A percentile compares a stretch with the other conserved stretches of the same genome.
Evolutionary conservation across 176 grass and related monocot genomes (phyloP).

Genomic region (Bolboschoenus planiculmis): DNA sequence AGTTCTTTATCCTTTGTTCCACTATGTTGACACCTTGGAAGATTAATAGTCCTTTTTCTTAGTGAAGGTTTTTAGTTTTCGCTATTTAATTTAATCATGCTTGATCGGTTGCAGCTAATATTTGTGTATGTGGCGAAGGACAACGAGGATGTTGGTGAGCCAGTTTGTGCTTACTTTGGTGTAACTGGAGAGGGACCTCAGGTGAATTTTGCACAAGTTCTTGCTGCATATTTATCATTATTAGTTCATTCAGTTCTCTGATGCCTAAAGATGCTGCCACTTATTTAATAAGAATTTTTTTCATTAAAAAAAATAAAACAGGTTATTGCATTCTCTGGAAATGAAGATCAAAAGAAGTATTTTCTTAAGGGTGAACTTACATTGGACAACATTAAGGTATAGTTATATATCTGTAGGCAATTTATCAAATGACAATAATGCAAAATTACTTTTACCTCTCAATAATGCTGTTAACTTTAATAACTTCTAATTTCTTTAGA

Average conservation of each 20-base stretch:
- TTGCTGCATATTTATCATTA: background rate
- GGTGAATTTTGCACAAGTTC: constrained; percentile 22
- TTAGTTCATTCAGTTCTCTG: background rate
- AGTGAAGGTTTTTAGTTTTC: background rate
- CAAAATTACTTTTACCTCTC: background rate
- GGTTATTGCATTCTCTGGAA: constrained; percentile 90
- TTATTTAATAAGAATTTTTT: background rate
- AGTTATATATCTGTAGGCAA: background rate
- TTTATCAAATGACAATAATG: background rate
- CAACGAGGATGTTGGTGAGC: constrained; percentile 71
- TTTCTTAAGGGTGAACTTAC: constrained; percentile 57
- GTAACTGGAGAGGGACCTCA: constrained; percentile 60
- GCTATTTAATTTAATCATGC: background rate
- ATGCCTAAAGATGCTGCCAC: background rate
- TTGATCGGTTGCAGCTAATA: constrained; percentile 48
- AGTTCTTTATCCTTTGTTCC: background rate
- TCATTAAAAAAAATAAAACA: constrained; percentile 22
- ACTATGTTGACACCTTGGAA: background rate
- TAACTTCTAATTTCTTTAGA: constrained; percentile 3
- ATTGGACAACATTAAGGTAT: constrained; percentile 58
- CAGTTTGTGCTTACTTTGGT: constrained; percentile 87
- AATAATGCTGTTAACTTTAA: background rate
- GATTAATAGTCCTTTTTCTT: background rate
- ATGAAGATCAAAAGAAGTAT: constrained; percentile 84
- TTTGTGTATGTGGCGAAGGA: constrained; percentile 92